Evolutionary conservation across 108 stramenopile species (phyloP).

Genomic region (Cyclotella choctawhatcheeana): DNA sequence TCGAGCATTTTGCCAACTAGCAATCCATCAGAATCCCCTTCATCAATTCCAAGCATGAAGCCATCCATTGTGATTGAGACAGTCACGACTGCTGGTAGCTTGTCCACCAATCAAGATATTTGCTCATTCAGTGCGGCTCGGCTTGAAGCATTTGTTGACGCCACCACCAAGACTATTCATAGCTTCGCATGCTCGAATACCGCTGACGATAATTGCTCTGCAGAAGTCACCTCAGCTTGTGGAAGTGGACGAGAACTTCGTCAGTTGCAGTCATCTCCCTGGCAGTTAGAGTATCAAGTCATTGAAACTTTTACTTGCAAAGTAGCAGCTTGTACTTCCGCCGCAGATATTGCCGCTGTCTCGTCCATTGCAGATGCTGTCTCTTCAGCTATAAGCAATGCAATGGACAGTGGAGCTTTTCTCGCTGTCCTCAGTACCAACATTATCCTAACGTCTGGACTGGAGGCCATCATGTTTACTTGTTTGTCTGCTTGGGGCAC

Average conservation of each 20-base stretch:
- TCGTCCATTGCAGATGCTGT: not conserved
- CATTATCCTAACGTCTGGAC: not conserved
- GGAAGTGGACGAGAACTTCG: not conserved
- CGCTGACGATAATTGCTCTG: not conserved
- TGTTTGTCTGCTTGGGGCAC: constrained; percentile 18
- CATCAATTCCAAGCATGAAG: too few species aligned
- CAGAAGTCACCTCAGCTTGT: not conserved
- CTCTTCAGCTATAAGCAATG: not conserved
- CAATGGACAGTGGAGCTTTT: not conserved
- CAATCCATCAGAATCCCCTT: not conserved
- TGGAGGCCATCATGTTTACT: not conserved
- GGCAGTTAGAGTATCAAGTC: constrained; percentile 23
- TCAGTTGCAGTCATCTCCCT: constrained; percentile 1
- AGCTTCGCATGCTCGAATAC: not conserved
- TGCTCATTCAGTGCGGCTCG: not conserved
- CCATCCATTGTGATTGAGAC: not conserved
- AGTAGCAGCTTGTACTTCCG: not conserved
- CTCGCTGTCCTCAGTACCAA: not conserved
- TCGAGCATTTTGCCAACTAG: not conserved
- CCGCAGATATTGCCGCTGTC: not conserved
- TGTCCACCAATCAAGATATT: constrained; percentile 3
- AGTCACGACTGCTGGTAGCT: not conserved
- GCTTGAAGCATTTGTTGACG: not conserved
- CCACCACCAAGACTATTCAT: not conserved
- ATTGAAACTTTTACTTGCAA: constrained; percentile 17